Percentiles rank a stretch among this genome's conserved stretches.
These are phyloP conservation scores for Paratinospora sagittata DNA, from an alignment of 164 flowering plant species.

Conservation along the genomic window DNA sequence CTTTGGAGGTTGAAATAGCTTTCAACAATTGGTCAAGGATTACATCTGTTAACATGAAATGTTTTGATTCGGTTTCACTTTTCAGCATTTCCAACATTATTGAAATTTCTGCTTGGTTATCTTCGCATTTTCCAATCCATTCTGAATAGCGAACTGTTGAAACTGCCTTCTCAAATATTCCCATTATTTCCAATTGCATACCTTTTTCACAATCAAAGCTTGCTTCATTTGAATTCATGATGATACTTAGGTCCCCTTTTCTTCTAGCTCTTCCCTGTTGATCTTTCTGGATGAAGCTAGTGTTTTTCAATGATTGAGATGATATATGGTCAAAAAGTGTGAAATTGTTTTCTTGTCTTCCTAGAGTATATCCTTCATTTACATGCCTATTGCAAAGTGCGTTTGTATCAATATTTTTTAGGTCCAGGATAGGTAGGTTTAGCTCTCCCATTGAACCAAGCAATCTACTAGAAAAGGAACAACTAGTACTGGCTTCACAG, in stretches of 20 bases:
- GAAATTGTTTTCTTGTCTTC: slow-evolving; percentile 19
- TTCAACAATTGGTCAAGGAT: slow-evolving; percentile 46
- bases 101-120: slow-evolving; percentile 39
- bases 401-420: slow-evolving; percentile 16
- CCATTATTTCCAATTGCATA: slow-evolving; percentile 28
- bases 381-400: slow-evolving; percentile 12
- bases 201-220: slow-evolving; percentile 17
- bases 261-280: slow-evolving; percentile 17
- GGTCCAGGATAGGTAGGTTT: slow-evolving; percentile 21
- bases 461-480: slow-evolving; percentile 23
- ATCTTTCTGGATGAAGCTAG: slow-evolving; percentile 9
- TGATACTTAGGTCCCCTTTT: slow-evolving; percentile 12
- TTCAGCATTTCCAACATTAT: slow-evolving; percentile 40
- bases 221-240: slow-evolving; percentile 10
- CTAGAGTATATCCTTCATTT: slow-evolving; percentile 19
- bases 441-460: slow-evolving; percentile 25
- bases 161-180: slow-evolving; percentile 38
- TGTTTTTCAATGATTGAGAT: slow-evolving; percentile 11
- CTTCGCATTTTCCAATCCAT: slow-evolving; percentile 28
- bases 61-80: slow-evolving; percentile 37
- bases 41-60: slow-evolving; percentile 40
- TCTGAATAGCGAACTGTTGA: slow-evolving; percentile 47
- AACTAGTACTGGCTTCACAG: slow-evolving; percentile 19
- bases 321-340: slow-evolving; percentile 18
- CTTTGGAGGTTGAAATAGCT: slow-evolving; percentile 54